Evolutionary conservation across 441 rosid species (phyloP).

Genomic region (Kokia cookei): DNA sequence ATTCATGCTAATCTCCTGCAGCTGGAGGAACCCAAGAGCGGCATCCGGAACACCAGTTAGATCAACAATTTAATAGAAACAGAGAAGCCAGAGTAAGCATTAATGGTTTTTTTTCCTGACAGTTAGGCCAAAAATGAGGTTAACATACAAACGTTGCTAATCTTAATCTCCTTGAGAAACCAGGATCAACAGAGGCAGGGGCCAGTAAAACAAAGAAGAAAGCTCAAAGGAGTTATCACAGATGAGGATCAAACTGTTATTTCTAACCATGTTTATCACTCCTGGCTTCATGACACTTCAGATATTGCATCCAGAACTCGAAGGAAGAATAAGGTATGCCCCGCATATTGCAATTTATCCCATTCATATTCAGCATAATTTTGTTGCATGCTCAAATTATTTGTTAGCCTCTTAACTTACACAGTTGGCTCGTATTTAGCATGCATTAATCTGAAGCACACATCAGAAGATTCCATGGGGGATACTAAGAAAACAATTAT

Average conservation of each 20-base stretch:
- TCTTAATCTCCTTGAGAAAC: constrained; percentile 19
- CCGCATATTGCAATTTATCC: background rate
- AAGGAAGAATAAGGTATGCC: constrained; percentile 56
- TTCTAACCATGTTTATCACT: constrained; percentile 59
- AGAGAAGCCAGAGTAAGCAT: constrained; percentile 39
- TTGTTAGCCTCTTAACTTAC: background rate
- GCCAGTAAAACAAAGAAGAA: constrained; percentile 44
- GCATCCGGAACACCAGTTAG: constrained; percentile 31
- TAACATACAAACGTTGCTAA: constrained; percentile 5
- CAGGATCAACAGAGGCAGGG: constrained; percentile 41
- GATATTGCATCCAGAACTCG: constrained; percentile 50
- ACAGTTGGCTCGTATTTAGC: background rate
- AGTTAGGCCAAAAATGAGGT: background rate
- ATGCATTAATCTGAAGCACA: background rate
- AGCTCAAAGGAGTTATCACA: constrained; percentile 29
- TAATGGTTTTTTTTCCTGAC: background rate
- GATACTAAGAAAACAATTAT: background rate
- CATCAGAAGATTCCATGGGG: background rate
- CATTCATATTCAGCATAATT: background rate
- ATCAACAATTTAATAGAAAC: constrained; percentile 26
- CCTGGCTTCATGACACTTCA: constrained; percentile 73
- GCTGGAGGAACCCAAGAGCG: constrained; percentile 41
- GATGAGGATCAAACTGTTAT: constrained; percentile 73
- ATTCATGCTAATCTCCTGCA: constrained; percentile 18
- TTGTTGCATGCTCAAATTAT: background rate